Evolutionary conservation across 2,329 filamentous ascomycete genomes (phyloP).

Genomic region (Epichloe elymi): DNA sequence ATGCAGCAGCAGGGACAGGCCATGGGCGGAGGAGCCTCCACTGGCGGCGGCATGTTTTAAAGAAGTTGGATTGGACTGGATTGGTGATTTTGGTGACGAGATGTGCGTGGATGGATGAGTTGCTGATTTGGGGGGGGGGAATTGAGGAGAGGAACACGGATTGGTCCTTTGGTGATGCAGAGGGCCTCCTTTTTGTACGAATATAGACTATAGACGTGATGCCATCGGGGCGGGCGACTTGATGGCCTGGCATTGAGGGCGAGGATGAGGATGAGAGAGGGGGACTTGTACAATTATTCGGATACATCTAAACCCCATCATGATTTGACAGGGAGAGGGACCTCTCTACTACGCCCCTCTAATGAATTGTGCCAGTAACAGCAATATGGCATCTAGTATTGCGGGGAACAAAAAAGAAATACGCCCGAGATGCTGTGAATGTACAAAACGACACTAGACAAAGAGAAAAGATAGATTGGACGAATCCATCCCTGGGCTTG

Average conservation of each 20-base stretch:
- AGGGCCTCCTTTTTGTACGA: neutral
- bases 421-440: neutral
- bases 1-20: constrained; percentile 78
- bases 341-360: neutral
- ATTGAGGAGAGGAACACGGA: too few relatives aligned
- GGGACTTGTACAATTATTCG: neutral
- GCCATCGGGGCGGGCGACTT: neutral
- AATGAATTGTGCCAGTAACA: neutral
- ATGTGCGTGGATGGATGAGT: neutral
- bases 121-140: too few relatives aligned
- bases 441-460: neutral
- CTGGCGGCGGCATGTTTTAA: constrained; percentile 24
- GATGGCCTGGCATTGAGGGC: neutral
- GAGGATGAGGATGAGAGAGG: neutral
- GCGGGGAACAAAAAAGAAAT: neutral
- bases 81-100: too few relatives aligned
- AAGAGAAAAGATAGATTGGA: neutral
- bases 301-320: neutral
- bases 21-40: constrained; percentile 33
- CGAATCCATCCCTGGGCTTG: too few relatives aligned
- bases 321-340: neutral
- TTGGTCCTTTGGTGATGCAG: neutral
- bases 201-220: neutral
- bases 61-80: too few relatives aligned
- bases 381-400: neutral